phyloP scores from a whole-genome alignment of 345 rosid genomes.

The Melastoma malabathricum region DNA sequence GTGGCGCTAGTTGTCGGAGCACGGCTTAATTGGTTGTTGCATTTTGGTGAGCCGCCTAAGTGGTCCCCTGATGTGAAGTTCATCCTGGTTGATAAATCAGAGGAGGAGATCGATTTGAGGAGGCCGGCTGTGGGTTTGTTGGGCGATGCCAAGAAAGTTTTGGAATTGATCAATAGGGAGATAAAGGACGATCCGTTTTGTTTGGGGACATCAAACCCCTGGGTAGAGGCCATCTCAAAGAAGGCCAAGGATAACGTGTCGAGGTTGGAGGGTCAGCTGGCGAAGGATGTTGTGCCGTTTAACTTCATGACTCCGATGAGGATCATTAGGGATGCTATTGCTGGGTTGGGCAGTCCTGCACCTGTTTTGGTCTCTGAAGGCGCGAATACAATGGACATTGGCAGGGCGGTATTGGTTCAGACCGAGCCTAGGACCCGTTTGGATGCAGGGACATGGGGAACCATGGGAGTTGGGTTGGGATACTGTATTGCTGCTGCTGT shows the following conservation, averaged over 20 bases:
- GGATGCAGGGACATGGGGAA: constrained; percentile 99
- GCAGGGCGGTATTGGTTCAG: constrained; percentile 88
- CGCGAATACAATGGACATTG: constrained; percentile 96
- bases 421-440: constrained; percentile 91
- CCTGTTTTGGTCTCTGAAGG: constrained; percentile 90
- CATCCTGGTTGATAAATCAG: constrained; percentile 54
- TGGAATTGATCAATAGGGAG: constrained; percentile 64
- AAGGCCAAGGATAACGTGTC: constrained; percentile 57
- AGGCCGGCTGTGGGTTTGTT: constrained; percentile 62
- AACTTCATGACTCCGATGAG: constrained; percentile 89
- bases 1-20: constrained; percentile 89
- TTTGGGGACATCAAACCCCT: constrained; percentile 61
- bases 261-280: constrained; percentile 77
- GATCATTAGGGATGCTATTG: constrained; percentile 81
- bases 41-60: constrained; percentile 87
- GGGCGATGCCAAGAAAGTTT: constrained; percentile 66
- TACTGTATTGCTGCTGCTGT: constrained; percentile 97
- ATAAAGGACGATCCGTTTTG: constrained; percentile 87
- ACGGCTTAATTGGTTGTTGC: constrained; percentile 90
- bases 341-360: constrained; percentile 58
- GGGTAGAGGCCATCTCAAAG: constrained; percentile 68
- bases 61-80: constrained; percentile 89
- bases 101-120: constrained; percentile 73
- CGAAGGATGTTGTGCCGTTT: constrained; percentile 82
- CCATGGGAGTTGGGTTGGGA: constrained; percentile 99